Evolutionary conservation across 257 asterid genomes (phyloP).

Genomic region (Linaria vulgaris): DNA sequence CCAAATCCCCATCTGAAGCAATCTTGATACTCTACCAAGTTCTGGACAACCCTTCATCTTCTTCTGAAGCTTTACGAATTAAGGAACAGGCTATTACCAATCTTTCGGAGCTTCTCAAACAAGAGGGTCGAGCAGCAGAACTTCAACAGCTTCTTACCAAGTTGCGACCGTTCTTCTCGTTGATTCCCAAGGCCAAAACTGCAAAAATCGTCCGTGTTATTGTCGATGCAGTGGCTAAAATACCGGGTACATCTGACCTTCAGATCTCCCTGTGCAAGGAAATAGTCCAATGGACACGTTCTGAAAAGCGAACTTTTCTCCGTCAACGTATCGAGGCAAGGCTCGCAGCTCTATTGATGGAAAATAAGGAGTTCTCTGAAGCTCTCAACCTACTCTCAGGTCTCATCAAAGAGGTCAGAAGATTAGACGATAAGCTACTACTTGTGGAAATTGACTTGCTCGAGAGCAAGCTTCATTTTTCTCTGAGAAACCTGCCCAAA

Average conservation of each 20-base stretch:
- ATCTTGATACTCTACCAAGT: conserved; percentile 46
- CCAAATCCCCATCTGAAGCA: conserved; percentile 50
- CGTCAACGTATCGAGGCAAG: conserved; percentile 63
- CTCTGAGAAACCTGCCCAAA: conserved; percentile 59
- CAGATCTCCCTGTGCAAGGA: conserved; percentile 66
- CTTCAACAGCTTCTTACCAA: conserved; percentile 46
- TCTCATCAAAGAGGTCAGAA: conserved; percentile 60
- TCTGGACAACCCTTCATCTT: conserved; percentile 52
- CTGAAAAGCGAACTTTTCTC: conserved; percentile 60
- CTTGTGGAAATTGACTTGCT: conserved; percentile 63
- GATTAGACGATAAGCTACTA: conserved; percentile 60
- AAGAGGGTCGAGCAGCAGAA: conserved; percentile 55
- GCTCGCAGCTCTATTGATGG: conserved; percentile 61
- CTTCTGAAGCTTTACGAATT: conserved; percentile 54
- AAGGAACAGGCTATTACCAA: conserved; percentile 55
- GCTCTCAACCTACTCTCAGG: conserved; percentile 61
- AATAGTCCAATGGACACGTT: conserved; percentile 60
- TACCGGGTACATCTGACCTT: conserved; percentile 59
- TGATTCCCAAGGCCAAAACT: conserved; percentile 69
- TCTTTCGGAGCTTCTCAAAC: conserved; percentile 55
- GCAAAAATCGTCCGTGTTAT: conserved; percentile 59
- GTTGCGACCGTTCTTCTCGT: conserved; percentile 54
- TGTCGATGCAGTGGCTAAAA: conserved; percentile 58
- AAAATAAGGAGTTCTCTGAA: conserved; percentile 53
- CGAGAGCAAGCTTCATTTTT: conserved; percentile 69